Conservation (phyloP, 2,329 filamentous ascomycete species). For the Mycosphaerella sp. region DNA sequence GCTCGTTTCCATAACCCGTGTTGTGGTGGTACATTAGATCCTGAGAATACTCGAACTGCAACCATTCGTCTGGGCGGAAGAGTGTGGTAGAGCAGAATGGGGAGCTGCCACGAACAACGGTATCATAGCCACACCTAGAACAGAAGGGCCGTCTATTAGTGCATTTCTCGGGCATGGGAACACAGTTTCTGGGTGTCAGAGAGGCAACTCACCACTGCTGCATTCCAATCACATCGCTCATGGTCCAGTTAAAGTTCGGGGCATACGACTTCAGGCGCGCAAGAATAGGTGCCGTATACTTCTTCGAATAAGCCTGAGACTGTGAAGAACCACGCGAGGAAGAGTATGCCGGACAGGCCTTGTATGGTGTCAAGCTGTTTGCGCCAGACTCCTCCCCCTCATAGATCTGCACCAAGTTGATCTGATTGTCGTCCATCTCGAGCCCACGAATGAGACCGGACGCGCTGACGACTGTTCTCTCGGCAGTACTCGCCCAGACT, state of each 20-base stretch:
- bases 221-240: conserved; percentile 57
- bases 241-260: conserved; percentile 57
- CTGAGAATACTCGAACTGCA: conserved; percentile 60
- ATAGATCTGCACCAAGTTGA: conserved; percentile 50
- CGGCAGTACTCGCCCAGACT: conserved; percentile 58
- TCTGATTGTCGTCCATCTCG: conserved; percentile 48
- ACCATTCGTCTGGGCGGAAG: conserved; percentile 56
- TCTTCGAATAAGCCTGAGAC: conserved; percentile 34
- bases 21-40: conserved; percentile 66
- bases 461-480: conserved; percentile 54
- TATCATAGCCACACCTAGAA: conserved; percentile 56
- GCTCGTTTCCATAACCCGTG: conserved; percentile 55
- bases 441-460: conserved; percentile 53
- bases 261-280: conserved; percentile 49
- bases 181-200: no score
- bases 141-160: no score
- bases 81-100: conserved; percentile 56
- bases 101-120: conserved; percentile 57
- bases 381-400: conserved; percentile 54
- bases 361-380: conserved; percentile 57
- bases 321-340: conserved; percentile 52
- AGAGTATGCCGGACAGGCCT: conserved; percentile 58
- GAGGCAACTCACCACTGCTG: conserved; percentile 47
- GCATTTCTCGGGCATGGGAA: no score
- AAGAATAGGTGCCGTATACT: conserved; percentile 56